phyloP scores from a whole-genome alignment of 257 asterid genomes.

The Eucommia ulmoides region DNA sequence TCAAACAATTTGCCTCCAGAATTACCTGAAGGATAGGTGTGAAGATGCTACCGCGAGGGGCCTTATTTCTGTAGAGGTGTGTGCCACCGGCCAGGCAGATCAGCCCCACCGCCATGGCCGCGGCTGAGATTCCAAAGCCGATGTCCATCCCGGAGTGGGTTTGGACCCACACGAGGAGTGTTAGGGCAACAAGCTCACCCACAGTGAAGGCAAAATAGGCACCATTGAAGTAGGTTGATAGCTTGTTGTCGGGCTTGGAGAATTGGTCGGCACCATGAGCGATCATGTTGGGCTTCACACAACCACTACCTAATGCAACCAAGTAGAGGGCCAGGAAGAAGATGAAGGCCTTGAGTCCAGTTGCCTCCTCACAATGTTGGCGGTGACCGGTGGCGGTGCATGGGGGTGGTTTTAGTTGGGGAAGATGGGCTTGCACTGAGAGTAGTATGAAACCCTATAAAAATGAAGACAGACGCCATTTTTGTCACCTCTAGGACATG shows the following conservation, averaged over 20 bases:
- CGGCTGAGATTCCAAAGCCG: constrained; percentile 86
- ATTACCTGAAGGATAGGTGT: constrained; percentile 80
- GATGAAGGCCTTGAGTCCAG: constrained; percentile 48
- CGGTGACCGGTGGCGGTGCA: constrained; percentile 41
- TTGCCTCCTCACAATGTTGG: constrained; percentile 46
- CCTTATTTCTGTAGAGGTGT: constrained; percentile 49
- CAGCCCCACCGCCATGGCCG: constrained; percentile 77
- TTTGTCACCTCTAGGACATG: no score
- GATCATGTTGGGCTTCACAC: constrained; percentile 91
- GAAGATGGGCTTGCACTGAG: constrained; percentile 87
- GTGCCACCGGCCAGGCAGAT: constrained; percentile 51
- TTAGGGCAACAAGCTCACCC: constrained; percentile 75
- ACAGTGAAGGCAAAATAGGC: constrained; percentile 85
- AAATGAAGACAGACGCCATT: no score
- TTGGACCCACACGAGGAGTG: constrained; percentile 74
- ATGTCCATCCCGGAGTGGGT: constrained; percentile 97
- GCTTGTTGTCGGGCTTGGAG: constrained; percentile 37
- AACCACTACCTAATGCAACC: constrained; percentile 94
- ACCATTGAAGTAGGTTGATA: constrained; percentile 80
- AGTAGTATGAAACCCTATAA: constrained; percentile 73
- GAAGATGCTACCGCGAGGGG: constrained; percentile 71
- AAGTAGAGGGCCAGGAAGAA: constrained; percentile 70
- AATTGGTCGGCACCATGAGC: constrained; percentile 94
- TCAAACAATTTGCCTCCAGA: constrained; percentile 8
- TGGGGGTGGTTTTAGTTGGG: constrained; percentile 76